A percentile compares a stretch with the other conserved stretches of the same genome.
Conservation (phyloP, 257 asterid species). For the Nicotiana tabacum region DNA sequence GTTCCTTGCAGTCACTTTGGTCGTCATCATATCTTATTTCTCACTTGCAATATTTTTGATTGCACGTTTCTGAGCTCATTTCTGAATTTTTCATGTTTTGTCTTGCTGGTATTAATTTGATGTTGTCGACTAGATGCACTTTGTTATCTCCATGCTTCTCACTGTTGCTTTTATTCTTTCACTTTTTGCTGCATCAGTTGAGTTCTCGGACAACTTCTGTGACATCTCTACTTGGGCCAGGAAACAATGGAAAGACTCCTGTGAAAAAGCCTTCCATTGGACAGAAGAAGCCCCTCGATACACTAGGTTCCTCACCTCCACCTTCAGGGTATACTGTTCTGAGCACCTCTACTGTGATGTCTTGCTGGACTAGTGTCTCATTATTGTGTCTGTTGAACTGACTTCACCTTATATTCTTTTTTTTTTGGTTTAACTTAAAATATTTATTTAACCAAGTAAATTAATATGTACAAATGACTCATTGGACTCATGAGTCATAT, state of each 20-base stretch:
- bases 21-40: neutral
- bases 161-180: neutral
- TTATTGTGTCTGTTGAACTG: neutral
- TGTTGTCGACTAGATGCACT: neutral
- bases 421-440: neutral
- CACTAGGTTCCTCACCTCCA: conserved; percentile 77
- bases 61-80: neutral
- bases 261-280: conserved; percentile 59
- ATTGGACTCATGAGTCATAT: too few relatives aligned
- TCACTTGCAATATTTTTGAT: conserved; percentile 2
- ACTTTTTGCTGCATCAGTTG: conserved; percentile 36
- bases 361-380: neutral
- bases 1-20: neutral
- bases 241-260: conserved; percentile 50
- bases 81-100: neutral
- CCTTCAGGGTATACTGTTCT: conserved; percentile 56
- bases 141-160: neutral
- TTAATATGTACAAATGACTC: too few relatives aligned
- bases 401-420: neutral
- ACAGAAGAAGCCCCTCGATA: conserved; percentile 81
- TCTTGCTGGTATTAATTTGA: neutral
- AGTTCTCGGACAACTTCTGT: conserved; percentile 48
- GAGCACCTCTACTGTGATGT: neutral
- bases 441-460: too few relatives aligned
- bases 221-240: conserved; percentile 40